Percentiles rank a stretch among this genome's conserved stretches.
Evolutionary conservation across 768 basidiomycete species (phyloP).

Genomic region (Psilocybe tampanensis): DNA sequence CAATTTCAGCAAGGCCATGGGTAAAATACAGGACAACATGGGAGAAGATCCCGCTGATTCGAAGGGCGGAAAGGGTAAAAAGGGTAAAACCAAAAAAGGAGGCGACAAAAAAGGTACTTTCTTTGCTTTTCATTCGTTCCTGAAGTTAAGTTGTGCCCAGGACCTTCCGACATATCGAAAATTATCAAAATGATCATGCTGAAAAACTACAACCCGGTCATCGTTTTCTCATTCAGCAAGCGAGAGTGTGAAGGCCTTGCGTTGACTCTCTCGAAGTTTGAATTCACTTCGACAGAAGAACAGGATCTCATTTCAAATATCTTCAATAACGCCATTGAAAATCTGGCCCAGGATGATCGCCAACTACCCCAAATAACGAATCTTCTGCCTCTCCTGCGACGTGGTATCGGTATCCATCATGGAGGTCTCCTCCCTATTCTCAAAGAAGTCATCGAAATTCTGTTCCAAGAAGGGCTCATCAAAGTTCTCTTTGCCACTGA

Average conservation of each 20-base stretch:
- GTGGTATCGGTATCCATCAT: conserved; percentile 98
- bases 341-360: conserved; percentile 83
- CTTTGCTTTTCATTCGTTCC: not conserved
- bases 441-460: conserved; percentile 98
- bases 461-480: conserved; percentile 97
- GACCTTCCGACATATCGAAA: conserved; percentile 92
- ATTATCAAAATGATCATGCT: conserved; percentile 98
- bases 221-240: conserved; percentile 98
- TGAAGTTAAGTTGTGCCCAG: conserved; percentile 40
- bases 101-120: conserved; percentile 79
- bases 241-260: conserved; percentile 96
- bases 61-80: conserved; percentile 79
- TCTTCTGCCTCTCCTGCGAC: conserved; percentile 87
- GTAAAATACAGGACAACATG: conserved; percentile 77
- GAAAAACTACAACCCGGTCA: conserved; percentile 97
- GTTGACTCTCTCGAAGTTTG: conserved; percentile 89
- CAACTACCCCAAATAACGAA: conserved; percentile 92
- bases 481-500: conserved; percentile 99
- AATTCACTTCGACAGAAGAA: conserved; percentile 93
- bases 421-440: conserved; percentile 96
- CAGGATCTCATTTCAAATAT: conserved; percentile 84
- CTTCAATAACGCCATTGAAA: conserved; percentile 93
- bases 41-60: conserved; percentile 95
- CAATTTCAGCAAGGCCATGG: conserved; percentile 98
- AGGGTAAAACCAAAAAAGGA: conserved; percentile 94